Evolutionary conservation across 768 basidiomycete genomes (phyloP).

Genomic region (Phylloporus sp.): DNA sequence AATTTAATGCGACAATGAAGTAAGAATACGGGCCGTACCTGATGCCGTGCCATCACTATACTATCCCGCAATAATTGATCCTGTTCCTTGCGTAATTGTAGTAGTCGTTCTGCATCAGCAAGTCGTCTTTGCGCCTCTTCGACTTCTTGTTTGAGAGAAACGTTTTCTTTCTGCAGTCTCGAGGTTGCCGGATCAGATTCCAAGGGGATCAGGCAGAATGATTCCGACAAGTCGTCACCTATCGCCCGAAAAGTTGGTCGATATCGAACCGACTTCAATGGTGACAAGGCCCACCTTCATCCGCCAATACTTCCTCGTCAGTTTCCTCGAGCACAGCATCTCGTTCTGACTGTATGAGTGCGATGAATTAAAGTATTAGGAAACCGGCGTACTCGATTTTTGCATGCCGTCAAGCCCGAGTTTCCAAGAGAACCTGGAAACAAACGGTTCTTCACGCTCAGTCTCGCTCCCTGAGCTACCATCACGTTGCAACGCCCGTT

Average conservation of each 20-base stretch:
- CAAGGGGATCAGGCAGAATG: slow-evolving; percentile 70
- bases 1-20: background rate
- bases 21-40: slow-evolving; percentile 39
- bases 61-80: slow-evolving; percentile 76
- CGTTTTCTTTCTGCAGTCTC: slow-evolving; percentile 63
- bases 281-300: slow-evolving; percentile 47
- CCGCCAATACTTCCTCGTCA: slow-evolving; percentile 57
- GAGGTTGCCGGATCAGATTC: slow-evolving; percentile 47
- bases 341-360: slow-evolving; percentile 20
- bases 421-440: slow-evolving; percentile 49
- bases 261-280: background rate
- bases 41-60: slow-evolving; percentile 65
- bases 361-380: background rate
- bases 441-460: slow-evolving; percentile 60
- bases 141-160: slow-evolving; percentile 54
- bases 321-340: slow-evolving; percentile 37
- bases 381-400: slow-evolving; percentile 19
- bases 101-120: slow-evolving; percentile 52
- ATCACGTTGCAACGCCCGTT: slow-evolving; percentile 38
- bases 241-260: slow-evolving; percentile 3
- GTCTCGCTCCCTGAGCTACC: slow-evolving; percentile 60
- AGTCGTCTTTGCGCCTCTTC: slow-evolving; percentile 54
- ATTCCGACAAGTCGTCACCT: slow-evolving; percentile 73
- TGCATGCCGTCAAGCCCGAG: slow-evolving; percentile 25
- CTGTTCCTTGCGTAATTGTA: slow-evolving; percentile 72